Conservation (phyloP, 805 yeast species). For the Kodamaea sagamina region DNA sequence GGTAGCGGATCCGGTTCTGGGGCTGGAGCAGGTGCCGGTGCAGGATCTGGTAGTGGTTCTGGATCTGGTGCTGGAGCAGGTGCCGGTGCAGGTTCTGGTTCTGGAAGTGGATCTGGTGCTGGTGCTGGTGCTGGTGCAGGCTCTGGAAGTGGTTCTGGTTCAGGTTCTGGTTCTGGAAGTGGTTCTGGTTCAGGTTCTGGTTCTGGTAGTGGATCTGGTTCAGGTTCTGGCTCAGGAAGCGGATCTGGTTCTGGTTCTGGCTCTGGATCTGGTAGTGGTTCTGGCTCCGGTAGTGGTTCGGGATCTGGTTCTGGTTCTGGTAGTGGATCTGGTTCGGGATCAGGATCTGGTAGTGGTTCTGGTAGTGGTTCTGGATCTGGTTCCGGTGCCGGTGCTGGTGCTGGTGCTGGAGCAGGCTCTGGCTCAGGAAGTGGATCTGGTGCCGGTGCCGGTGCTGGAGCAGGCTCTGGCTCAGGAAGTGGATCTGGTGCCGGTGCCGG, state of each 20-base stretch:
- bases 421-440: constrained; percentile 4
- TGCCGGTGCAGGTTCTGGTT: constrained; percentile 2
- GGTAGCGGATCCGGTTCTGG: constrained; percentile 4
- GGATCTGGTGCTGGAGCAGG: constrained; percentile 7
- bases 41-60: constrained; percentile 6
- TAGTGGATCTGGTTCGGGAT: constrained; percentile 2
- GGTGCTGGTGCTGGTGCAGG: constrained; percentile 2
- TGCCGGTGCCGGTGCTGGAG: constrained; percentile 4
- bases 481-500: constrained; percentile 10
- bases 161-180: constrained; percentile 7
- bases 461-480: constrained; percentile 3
- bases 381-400: constrained; percentile 1
- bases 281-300: constrained; percentile 8
- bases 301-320: constrained; percentile 3
- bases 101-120: constrained; percentile 5
- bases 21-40: constrained; percentile 4
- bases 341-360: background rate
- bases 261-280: constrained; percentile 11
- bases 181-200: constrained; percentile 10
- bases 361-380: constrained; percentile 2
- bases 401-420: constrained; percentile 5
- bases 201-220: constrained; percentile 6
- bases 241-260: constrained; percentile 8
- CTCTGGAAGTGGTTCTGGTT: constrained; percentile 1
- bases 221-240: constrained; percentile 3